phyloP scores from a whole-genome alignment of 306 rosid species.

The Acmispon strigosus region DNA sequence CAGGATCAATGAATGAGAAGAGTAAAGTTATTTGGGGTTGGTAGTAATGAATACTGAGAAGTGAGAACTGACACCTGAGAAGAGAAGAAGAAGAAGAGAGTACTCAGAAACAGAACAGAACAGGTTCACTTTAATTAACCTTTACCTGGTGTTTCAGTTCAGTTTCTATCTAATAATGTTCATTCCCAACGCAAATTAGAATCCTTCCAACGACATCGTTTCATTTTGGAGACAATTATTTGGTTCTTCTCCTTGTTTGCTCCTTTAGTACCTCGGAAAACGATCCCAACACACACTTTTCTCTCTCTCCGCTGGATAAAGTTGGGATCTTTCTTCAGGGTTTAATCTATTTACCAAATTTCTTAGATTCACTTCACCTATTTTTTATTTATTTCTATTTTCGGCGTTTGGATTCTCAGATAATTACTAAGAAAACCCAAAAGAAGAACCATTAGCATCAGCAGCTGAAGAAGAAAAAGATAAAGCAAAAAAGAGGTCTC shows the following conservation, averaged over 20 bases:
- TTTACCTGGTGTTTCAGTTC: not conserved
- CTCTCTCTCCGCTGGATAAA: not conserved
- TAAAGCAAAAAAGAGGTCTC: constrained; percentile 22
- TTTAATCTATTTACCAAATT: not conserved
- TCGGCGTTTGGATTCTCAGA: constrained; percentile 28
- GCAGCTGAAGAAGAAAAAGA: constrained; percentile 14
- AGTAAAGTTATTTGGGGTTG: not conserved
- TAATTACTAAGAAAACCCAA: constrained; percentile 16
- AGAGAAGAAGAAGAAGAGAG: not conserved
- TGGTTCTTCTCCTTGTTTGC: constrained; percentile 6
- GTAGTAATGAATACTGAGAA: not conserved
- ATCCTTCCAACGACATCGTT: constrained; percentile 19
- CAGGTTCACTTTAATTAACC: not conserved
- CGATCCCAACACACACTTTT: not conserved
- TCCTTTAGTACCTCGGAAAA: constrained; percentile 1
- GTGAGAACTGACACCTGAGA: not conserved
- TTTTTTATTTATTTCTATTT: not conserved
- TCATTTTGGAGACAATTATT: constrained; percentile 19
- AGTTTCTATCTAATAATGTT: not conserved
- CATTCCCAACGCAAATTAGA: constrained; percentile 1
- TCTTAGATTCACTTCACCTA: constrained; percentile 19
- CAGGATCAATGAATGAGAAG: not conserved
- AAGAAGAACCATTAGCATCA: not conserved
- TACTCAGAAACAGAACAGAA: not conserved
- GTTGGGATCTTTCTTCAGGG: constrained; percentile 1